These are phyloP conservation scores for Cicer yamashitae DNA, from an alignment of 306 rosid genomes.

Conservation along the genomic window DNA sequence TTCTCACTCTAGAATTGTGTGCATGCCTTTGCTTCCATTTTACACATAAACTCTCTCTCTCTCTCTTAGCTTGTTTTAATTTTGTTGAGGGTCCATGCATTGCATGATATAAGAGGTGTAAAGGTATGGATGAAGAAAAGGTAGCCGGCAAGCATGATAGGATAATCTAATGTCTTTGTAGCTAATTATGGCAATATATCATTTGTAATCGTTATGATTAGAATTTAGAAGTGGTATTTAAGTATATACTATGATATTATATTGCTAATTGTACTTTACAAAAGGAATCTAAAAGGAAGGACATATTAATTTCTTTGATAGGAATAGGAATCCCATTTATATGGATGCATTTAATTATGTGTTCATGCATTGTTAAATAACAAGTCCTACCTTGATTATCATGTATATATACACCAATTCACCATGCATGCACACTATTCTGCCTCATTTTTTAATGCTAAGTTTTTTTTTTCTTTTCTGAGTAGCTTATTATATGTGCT, in stretches of 20 bases:
- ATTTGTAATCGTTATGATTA: constrained; percentile 61
- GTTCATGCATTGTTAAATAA: constrained; percentile 28
- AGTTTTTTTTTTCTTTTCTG: neutral
- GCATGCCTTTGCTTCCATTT: constrained; percentile 97
- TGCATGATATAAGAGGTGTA: constrained; percentile 65
- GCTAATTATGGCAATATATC: constrained; percentile 66
- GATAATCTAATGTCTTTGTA: constrained; percentile 62
- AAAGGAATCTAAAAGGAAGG: constrained; percentile 10
- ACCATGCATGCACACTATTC: constrained; percentile 24
- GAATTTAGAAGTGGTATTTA: constrained; percentile 77
- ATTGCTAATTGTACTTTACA: constrained; percentile 28
- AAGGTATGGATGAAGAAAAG: constrained; percentile 57
- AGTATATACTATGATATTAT: constrained; percentile 49
- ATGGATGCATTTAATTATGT: constrained; percentile 11
- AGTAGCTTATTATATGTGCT: neutral
- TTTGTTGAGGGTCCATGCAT: constrained; percentile 59
- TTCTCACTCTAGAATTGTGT: constrained; percentile 61
- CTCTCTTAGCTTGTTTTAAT: neutral
- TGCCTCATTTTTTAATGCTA: neutral
- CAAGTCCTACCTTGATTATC: constrained; percentile 19
- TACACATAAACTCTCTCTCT: constrained; percentile 61
- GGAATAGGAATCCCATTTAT: constrained; percentile 1
- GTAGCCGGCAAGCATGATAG: constrained; percentile 52
- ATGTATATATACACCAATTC: constrained; percentile 21
- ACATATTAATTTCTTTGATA: constrained; percentile 4